Conservation (phyloP, 139 green algal species). For the Raphidocelis subcapitata region DNA sequence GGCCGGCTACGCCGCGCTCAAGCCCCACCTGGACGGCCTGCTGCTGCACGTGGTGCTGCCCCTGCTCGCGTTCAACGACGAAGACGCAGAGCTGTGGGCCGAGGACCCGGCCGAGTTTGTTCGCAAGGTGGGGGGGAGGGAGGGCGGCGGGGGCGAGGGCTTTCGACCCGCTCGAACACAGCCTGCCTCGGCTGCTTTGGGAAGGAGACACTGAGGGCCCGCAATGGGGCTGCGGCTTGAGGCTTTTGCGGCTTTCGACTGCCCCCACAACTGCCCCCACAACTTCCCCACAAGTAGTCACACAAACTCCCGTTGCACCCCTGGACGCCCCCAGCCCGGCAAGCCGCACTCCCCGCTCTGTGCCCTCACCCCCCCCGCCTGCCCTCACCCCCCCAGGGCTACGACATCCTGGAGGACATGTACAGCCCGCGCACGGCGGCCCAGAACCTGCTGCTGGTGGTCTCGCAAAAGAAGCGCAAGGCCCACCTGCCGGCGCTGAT, state of each 20-base stretch:
- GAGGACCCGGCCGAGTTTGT: constrained; percentile 98
- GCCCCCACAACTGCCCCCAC: no score
- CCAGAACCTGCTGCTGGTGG: constrained; percentile 85
- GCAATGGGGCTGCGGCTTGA: no score
- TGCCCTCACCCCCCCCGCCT: no score
- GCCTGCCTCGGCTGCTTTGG: no score
- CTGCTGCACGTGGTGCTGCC: constrained; percentile 84
- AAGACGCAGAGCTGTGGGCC: constrained; percentile 88
- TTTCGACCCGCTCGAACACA: no score
- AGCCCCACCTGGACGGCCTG: constrained; percentile 71
- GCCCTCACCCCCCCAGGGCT: constrained; percentile 53
- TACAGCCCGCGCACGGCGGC: constrained; percentile 88
- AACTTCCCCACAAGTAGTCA: no score
- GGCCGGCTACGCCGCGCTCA: constrained; percentile 73
- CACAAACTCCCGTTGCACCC: no score
- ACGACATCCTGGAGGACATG: constrained; percentile 98
- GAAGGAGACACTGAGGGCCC: no score
- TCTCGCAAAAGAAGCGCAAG: constrained; percentile 64
- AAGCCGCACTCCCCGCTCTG: no score
- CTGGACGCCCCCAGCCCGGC: no score
- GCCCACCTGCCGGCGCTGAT: constrained; percentile 69
- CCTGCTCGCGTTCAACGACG: constrained; percentile 87
- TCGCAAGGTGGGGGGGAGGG: constrained; percentile 73
- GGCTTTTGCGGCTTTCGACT: no score
- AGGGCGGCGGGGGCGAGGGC: no score